phyloP scores from a whole-genome alignment of 139 green algal species.

The Dunaliella primolecta region DNA sequence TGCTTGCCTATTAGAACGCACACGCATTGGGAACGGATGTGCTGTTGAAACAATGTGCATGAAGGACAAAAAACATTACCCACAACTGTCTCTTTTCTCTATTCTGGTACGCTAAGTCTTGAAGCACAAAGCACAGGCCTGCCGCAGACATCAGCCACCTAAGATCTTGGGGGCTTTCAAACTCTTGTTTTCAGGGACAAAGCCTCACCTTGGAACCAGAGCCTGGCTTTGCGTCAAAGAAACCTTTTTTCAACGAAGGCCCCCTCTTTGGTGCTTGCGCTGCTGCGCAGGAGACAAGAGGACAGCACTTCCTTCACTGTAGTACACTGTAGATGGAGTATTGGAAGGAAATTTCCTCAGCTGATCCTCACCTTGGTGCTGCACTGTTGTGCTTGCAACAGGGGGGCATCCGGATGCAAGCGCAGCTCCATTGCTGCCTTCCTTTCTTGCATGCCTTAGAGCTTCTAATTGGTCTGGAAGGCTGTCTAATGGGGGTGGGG shows the following conservation, averaged over 20 bases:
- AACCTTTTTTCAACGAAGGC: background rate
- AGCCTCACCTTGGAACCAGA: background rate
- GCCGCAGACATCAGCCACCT: too few relatives aligned
- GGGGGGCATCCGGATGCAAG: too few relatives aligned
- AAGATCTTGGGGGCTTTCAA: too few relatives aligned
- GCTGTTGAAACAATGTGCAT: background rate
- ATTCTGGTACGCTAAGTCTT: background rate
- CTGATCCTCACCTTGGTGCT: background rate
- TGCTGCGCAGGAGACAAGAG: background rate
- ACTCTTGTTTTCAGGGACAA: background rate
- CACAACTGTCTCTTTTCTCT: background rate
- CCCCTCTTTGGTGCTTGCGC: background rate
- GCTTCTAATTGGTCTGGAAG: background rate
- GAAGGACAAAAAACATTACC: background rate
- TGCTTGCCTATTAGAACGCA: background rate
- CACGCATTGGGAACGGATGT: background rate
- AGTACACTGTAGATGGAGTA: background rate
- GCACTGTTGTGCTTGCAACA: background rate
- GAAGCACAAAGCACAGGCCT: background rate
- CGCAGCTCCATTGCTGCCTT: background rate
- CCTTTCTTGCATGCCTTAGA: background rate
- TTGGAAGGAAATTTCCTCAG: background rate
- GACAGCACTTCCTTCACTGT: background rate
- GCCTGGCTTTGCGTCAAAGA: background rate
- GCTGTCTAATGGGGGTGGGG: background rate